Evolutionary conservation across 2,329 filamentous ascomycete genomes (phyloP).

Genomic region (Cordyceps pruinosa): DNA sequence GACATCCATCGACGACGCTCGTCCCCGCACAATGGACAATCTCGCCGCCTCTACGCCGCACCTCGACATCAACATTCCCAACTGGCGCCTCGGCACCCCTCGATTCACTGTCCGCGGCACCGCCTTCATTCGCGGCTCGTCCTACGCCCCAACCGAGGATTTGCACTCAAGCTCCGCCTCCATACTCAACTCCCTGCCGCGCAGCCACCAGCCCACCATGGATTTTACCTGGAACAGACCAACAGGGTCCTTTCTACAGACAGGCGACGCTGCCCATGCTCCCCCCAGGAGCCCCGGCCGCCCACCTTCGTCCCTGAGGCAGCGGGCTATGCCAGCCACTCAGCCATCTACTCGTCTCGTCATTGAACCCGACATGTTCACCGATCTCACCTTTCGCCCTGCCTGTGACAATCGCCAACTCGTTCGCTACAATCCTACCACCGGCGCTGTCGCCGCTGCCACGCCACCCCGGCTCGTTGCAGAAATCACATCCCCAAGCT

Average conservation of each 20-base stretch:
- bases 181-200: constrained; percentile 32
- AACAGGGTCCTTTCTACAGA: constrained; percentile 17
- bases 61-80: constrained; percentile 71
- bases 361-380: constrained; percentile 73
- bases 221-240: constrained; percentile 1
- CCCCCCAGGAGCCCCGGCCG: constrained; percentile 19
- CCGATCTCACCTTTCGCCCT: constrained; percentile 71
- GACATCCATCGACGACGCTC: constrained; percentile 46
- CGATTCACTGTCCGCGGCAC: constrained; percentile 72
- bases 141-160: constrained; percentile 70
- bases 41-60: constrained; percentile 40
- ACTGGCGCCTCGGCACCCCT: constrained; percentile 76
- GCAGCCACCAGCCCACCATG: constrained; percentile 25
- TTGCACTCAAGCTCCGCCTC: constrained; percentile 55
- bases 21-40: constrained; percentile 58
- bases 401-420: constrained; percentile 70
- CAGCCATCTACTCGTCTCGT: constrained; percentile 43
- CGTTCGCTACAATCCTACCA: constrained; percentile 69
- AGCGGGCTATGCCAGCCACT: constrained; percentile 36
- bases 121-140: constrained; percentile 72
- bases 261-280: constrained; percentile 24
- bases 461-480: constrained; percentile 87
- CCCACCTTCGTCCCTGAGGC: constrained; percentile 32
- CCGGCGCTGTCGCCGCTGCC: constrained; percentile 75
- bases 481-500: constrained; percentile 91